phyloP scores from a whole-genome alignment of 225 moss, liverwort and hornwort species.

The Polytrichum commune region DNA sequence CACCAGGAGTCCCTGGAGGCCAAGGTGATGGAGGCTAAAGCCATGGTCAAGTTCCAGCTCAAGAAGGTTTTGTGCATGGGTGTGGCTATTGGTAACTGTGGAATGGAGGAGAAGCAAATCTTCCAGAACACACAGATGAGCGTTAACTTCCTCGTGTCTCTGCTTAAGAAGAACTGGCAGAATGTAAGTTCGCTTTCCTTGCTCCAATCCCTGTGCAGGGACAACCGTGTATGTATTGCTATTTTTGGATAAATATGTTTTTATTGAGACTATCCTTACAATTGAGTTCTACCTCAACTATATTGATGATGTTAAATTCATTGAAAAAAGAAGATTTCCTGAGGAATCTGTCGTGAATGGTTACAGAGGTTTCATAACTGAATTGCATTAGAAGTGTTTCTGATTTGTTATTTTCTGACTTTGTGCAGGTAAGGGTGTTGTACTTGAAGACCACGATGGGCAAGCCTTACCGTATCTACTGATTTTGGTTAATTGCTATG shows the following conservation, averaged over 20 bases:
- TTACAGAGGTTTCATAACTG: too few species aligned
- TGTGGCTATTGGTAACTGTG: conserved; percentile 78
- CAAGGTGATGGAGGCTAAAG: conserved; percentile 76
- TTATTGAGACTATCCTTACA: too few species aligned
- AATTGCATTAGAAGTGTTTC: too few species aligned
- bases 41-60: conserved; percentile 96
- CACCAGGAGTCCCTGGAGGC: conserved; percentile 85
- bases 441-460: conserved; percentile 86
- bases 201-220: too few species aligned
- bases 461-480: conserved; percentile 64
- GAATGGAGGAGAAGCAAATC: conserved; percentile 92
- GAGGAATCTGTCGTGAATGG: too few species aligned
- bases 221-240: too few species aligned
- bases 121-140: conserved; percentile 87
- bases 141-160: conserved; percentile 77
- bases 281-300: too few species aligned
- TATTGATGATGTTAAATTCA: too few species aligned
- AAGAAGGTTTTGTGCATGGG: conserved; percentile 97
- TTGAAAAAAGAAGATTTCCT: too few species aligned
- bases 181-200: conserved; percentile 37
- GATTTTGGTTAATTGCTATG: conserved; percentile 4
- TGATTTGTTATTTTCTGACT: too few species aligned
- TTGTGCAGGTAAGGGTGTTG: conserved; percentile 40
- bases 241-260: too few species aligned
- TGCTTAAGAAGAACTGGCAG: conserved; percentile 92